Conservation (phyloP, 2,329 filamentous ascomycete genomes). For the Colletotrichum musicola region DNA sequence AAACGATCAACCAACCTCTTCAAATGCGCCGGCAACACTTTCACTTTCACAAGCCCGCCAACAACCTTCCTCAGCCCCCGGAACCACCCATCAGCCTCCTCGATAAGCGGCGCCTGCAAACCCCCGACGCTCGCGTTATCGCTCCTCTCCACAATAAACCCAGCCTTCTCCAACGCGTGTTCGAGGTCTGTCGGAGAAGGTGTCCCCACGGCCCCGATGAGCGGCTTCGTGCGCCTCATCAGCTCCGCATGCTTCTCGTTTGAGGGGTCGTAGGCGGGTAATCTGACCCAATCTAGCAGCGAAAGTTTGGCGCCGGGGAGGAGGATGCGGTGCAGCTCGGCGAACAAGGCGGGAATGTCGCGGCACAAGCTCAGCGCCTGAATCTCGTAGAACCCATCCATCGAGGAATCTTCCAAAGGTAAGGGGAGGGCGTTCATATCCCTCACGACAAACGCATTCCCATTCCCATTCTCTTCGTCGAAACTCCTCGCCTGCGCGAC, state of each 20-base stretch:
- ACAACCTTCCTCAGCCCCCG: constrained; percentile 63
- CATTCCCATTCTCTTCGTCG: constrained; percentile 57
- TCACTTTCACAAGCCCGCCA: constrained; percentile 60
- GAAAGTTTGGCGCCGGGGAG: constrained; percentile 64
- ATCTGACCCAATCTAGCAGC: constrained; percentile 65
- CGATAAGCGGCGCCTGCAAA: constrained; percentile 64
- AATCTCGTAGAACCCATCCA: constrained; percentile 69
- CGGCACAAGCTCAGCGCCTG: constrained; percentile 68
- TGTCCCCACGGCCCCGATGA: constrained; percentile 67
- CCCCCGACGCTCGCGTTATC: constrained; percentile 66
- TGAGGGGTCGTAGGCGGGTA: constrained; percentile 60
- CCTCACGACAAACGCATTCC: constrained; percentile 61
- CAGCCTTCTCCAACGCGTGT: constrained; percentile 58
- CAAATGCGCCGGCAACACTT: constrained; percentile 62
- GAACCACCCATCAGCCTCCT: constrained; percentile 67
- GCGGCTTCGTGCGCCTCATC: constrained; percentile 66
- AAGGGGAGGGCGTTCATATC: constrained; percentile 66
- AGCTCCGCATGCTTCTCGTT: constrained; percentile 62
- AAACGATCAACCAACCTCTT: constrained; percentile 65
- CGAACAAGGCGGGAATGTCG: constrained; percentile 59
- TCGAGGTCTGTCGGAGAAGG: constrained; percentile 63
- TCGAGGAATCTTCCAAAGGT: constrained; percentile 61
- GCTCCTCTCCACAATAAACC: constrained; percentile 60
- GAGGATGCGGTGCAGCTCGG: constrained; percentile 61
- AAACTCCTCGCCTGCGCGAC: constrained; percentile 59